Base-by-base conservation (phyloP, 768 basidiomycete species). In the Lactarius pseudohatsudake region DNA sequence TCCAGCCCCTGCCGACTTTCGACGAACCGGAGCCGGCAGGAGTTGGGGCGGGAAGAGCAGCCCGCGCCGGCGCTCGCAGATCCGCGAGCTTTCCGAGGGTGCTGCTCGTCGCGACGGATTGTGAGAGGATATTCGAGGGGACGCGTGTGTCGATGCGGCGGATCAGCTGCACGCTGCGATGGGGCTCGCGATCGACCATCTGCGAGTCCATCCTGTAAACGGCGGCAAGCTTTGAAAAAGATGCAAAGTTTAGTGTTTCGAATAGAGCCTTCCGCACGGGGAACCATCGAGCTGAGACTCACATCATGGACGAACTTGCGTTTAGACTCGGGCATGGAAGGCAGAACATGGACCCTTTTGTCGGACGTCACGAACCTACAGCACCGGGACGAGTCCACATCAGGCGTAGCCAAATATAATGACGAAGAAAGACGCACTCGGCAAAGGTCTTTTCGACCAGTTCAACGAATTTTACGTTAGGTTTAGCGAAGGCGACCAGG, bases 111-210 rank as follows among this genome's bases (percentile, higher is more conserved):
- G 71, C 76, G 69, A 41, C 75, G 28, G 55, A 34, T 54, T 69
- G 62, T 22, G 72, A 93, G 7, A 98, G 81, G 4, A 88, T 77
- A 1, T 92, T 91, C 1, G 71, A 74, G 0, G 95, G 94, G 6
- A 92, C 77, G 28, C 92, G 86, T 0, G 94, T 89, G 74, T 97
- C 95, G 57, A 95, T 77, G 16, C 93, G 84, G 40, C 92, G 83
- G 59, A 92, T 79, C 57, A 97, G 84, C 73, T 93, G 90, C 1
- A 96, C 90, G 70, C 92, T 89, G 65, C 92, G 81, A 72, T 91
- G 84, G 0, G 96, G 96, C 71, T 97, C 96, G 72, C 91, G 90
- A 74, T 98, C 96, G 22, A 99, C 85, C 80, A 94, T 86, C 71
- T 91, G 85, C 0, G 89, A 86, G 67, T 92, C 90, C 74, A 98